A percentile compares a stretch with the other conserved stretches of the same genome.
phyloP scores from a whole-genome alignment of 2,329 filamentous ascomycete species.

The Pseudogymnoascus sp. region DNA sequence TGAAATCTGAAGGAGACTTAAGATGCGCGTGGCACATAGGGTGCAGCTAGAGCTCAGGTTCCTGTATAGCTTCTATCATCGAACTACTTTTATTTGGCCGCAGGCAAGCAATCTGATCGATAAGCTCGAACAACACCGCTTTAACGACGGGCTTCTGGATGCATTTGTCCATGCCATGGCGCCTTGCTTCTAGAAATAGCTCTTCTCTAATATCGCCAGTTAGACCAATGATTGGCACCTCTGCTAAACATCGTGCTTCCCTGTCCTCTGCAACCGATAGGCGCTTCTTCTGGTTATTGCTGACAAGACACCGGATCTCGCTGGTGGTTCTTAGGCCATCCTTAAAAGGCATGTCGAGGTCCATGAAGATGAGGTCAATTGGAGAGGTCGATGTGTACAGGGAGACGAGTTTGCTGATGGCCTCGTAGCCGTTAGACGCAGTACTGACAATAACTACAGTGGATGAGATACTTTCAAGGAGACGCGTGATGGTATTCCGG shows the following conservation, averaged over 20 bases:
- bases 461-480: conserved; percentile 38
- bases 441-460: conserved; percentile 31
- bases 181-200: background rate
- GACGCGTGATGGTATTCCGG: conserved; percentile 45
- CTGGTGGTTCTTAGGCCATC: background rate
- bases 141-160: background rate
- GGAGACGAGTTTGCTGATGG: conserved; percentile 41
- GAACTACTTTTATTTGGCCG: no score
- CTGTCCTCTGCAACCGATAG: background rate
- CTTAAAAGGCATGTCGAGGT: conserved; percentile 58
- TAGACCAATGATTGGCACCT: background rate
- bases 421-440: conserved; percentile 49
- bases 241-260: background rate
- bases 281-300: background rate
- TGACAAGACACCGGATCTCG: background rate
- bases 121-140: background rate
- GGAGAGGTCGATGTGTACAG: background rate
- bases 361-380: conserved; percentile 55
- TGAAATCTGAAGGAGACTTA: background rate
- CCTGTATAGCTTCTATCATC: no score
- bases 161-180: background rate
- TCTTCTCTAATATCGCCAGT: background rate
- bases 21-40: conserved; percentile 39
- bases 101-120: background rate
- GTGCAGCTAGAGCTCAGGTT: no score